phyloP scores from a whole-genome alignment of 2,329 filamentous ascomycete species.

The Cladosporium austrohemisphaericum region DNA sequence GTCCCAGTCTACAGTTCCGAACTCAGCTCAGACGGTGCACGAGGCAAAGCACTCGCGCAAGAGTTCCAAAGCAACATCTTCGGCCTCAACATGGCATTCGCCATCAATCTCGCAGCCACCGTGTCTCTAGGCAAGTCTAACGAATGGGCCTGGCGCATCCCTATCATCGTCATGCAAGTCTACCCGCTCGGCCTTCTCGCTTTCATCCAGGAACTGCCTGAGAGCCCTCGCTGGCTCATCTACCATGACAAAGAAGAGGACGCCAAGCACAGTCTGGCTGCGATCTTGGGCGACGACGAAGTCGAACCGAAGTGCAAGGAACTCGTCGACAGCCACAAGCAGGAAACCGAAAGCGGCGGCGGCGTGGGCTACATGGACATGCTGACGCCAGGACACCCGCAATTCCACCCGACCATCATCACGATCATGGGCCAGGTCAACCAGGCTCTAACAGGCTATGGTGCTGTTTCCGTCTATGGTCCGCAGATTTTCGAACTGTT shows the following conservation, averaged over 20 bases:
- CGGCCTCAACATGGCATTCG: slow-evolving; percentile 58
- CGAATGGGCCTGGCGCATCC: slow-evolving; percentile 60
- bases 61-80: slow-evolving; percentile 65
- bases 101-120: slow-evolving; percentile 55
- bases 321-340: slow-evolving; percentile 48
- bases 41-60: slow-evolving; percentile 57
- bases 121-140: slow-evolving; percentile 51
- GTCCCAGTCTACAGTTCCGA: slow-evolving; percentile 60
- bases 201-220: slow-evolving; percentile 52
- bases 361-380: slow-evolving; percentile 55
- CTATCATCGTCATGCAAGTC: slow-evolving; percentile 59
- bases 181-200: slow-evolving; percentile 54
- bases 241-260: slow-evolving; percentile 50
- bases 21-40: slow-evolving; percentile 52
- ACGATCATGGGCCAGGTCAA: slow-evolving; percentile 62
- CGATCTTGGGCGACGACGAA: slow-evolving; percentile 50
- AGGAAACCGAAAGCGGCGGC: slow-evolving; percentile 40
- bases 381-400: slow-evolving; percentile 51
- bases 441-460: slow-evolving; percentile 52
- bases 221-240: slow-evolving; percentile 57
- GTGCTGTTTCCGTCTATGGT: slow-evolving; percentile 59
- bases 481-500: slow-evolving; percentile 62
- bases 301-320: slow-evolving; percentile 36
- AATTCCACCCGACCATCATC: slow-evolving; percentile 59
- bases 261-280: slow-evolving; percentile 47